These are phyloP conservation scores for Pecoramyces ruminantium DNA, from an alignment of 192 early-diverging fungal genomes.

Conservation along the genomic window DNA sequence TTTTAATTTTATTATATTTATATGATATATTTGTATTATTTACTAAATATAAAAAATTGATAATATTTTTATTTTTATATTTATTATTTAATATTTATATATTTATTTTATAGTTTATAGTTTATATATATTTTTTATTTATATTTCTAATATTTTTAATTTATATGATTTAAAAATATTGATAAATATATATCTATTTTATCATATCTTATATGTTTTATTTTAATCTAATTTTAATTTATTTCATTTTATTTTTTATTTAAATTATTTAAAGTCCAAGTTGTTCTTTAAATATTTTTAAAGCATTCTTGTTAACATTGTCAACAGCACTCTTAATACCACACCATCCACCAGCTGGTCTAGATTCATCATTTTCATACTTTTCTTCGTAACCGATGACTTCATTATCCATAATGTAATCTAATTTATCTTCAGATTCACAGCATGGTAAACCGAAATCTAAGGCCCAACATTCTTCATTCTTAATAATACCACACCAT, in stretches of 20 bases:
- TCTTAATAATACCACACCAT: background rate
- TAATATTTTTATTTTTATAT: too few species aligned
- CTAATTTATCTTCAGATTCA: background rate
- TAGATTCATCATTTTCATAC: background rate
- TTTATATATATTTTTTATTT: too few species aligned
- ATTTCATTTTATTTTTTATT: background rate
- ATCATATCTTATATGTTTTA: too few species aligned
- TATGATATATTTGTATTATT: too few species aligned
- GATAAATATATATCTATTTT: too few species aligned
- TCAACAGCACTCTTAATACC: background rate
- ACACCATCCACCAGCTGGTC: background rate
- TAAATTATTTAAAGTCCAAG: background rate
- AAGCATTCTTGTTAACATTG: background rate
- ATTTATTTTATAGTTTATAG: too few species aligned
- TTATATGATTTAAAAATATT: too few species aligned
- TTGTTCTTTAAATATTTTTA: background rate
- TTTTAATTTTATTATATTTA: too few species aligned
- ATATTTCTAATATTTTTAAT: too few species aligned
- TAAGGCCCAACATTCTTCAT: background rate
- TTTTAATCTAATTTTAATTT: too few species aligned
- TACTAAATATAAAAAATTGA: too few species aligned
- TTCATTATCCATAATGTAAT: background rate
- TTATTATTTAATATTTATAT: too few species aligned
- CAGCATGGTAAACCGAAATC: background rate
- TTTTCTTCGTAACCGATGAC: background rate